Evolutionary conservation across 192 early-diverging fungal genomes (phyloP).

Genomic region (Coemansia sp.): DNA sequence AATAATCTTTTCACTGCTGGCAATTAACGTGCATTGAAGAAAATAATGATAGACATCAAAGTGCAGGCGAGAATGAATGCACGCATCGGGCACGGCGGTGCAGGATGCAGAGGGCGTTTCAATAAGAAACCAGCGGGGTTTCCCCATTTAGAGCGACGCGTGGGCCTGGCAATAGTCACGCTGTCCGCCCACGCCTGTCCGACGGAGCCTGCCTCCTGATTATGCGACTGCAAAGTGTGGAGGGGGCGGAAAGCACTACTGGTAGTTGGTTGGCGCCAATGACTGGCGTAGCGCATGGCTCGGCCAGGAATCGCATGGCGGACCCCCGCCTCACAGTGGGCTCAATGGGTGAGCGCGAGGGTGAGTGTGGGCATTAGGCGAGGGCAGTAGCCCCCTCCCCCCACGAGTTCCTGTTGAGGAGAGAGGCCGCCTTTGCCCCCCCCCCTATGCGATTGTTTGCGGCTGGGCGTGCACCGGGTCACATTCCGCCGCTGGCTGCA

Average conservation of each 20-base stretch:
- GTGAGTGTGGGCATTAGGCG: neutral
- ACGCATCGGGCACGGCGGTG: neutral
- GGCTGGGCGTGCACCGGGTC: conserved; percentile 9
- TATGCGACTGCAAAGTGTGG: neutral
- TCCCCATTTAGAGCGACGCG: neutral
- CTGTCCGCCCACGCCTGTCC: neutral
- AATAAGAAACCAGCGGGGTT: neutral
- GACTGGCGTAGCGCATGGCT: conserved; percentile 12
- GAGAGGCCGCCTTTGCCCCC: conserved; percentile 1
- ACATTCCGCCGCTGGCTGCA: conserved; percentile 1
- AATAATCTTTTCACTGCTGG: neutral
- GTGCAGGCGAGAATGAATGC: too few species aligned
- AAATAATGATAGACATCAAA: neutral
- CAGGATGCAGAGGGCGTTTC: neutral
- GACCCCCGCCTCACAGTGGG: conserved; percentile 1
- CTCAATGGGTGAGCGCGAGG: neutral
- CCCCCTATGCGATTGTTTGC: conserved; percentile 4
- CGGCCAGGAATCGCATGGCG: conserved; percentile 8
- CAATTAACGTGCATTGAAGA: neutral
- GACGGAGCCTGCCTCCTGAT: neutral
- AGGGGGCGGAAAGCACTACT: neutral
- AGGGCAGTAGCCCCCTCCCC: neutral
- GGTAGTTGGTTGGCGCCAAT: conserved; percentile 3
- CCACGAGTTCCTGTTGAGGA: conserved; percentile 3
- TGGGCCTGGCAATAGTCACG: neutral